phyloP scores from a whole-genome alignment of 108 stramenopile genomes.

The Discostella pseudostelligera region DNA sequence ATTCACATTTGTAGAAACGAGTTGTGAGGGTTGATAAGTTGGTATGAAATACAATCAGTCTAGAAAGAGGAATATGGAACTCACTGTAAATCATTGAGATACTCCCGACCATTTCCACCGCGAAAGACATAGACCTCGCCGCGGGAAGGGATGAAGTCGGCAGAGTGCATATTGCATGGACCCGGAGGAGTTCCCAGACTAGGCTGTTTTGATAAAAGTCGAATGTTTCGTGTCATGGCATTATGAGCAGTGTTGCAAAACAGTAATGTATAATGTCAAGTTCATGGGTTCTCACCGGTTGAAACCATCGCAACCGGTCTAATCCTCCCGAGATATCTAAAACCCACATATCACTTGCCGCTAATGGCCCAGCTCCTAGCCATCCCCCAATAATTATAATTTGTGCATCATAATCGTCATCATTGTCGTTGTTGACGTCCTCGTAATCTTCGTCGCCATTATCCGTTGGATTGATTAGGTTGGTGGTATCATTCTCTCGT shows the following conservation, averaged over 20 bases:
- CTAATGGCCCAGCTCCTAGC: constrained; percentile 85
- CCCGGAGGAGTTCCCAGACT: constrained; percentile 69
- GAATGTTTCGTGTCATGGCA: constrained; percentile 7
- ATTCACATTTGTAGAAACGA: constrained; percentile 46
- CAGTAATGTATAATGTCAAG: too few species aligned
- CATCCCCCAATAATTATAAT: constrained; percentile 95
- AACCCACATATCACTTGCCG: constrained; percentile 85
- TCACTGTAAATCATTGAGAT: constrained; percentile 34
- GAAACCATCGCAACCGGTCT: constrained; percentile 59
- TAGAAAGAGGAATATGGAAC: background rate
- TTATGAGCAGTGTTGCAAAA: too few species aligned
- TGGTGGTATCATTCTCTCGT: too few species aligned
- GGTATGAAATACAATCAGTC: too few species aligned
- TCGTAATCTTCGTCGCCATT: background rate
- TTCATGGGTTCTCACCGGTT: constrained; percentile 66
- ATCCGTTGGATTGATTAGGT: too few species aligned
- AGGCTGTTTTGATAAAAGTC: constrained; percentile 9
- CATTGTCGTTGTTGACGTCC: constrained; percentile 21
- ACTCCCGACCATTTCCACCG: constrained; percentile 81
- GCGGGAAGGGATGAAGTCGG: constrained; percentile 71
- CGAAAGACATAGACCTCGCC: constrained; percentile 88
- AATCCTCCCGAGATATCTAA: constrained; percentile 66
- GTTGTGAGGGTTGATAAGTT: too few species aligned
- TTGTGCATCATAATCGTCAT: constrained; percentile 55
- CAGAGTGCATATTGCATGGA: constrained; percentile 96